phyloP scores from a whole-genome alignment of 148 eudicot genomes.

The Euryodendron excelsum region DNA sequence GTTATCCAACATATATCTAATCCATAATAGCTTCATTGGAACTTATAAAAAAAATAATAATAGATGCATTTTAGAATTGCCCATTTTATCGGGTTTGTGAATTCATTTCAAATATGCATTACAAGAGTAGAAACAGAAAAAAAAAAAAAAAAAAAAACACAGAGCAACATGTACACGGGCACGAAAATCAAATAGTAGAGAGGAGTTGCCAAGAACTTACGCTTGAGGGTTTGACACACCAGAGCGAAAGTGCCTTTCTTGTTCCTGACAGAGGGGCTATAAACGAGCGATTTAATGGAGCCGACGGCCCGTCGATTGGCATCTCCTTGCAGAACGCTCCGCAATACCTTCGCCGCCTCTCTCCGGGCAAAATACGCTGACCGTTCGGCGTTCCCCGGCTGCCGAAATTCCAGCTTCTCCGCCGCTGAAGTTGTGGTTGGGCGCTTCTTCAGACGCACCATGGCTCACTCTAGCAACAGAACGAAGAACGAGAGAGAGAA shows the following conservation, averaged over 20 bases:
- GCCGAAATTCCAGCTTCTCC: constrained; percentile 17
- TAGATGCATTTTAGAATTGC: too few species aligned
- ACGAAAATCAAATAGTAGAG: background rate
- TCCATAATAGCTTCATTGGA: too few species aligned
- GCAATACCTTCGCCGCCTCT: constrained; percentile 82
- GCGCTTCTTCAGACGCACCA: constrained; percentile 9
- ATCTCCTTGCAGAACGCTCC: constrained; percentile 64
- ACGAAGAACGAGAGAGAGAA: too few species aligned
- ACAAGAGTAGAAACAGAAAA: background rate
- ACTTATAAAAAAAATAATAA: too few species aligned
- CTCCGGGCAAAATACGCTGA: constrained; percentile 79
- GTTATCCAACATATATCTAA: too few species aligned
- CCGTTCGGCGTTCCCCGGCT: constrained; percentile 52
- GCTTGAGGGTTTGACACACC: constrained; percentile 84
- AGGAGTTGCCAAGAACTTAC: constrained; percentile 34
- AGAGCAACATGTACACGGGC: background rate
- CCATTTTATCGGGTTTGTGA: background rate
- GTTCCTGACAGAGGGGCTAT: constrained; percentile 65
- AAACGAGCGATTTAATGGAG: constrained; percentile 75
- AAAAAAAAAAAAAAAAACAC: background rate
- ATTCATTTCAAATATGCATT: background rate
- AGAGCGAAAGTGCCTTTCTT: constrained; percentile 82
- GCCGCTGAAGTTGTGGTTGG: background rate
- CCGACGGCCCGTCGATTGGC: constrained; percentile 66
- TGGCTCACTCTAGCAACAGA: background rate